Evolutionary conservation across 495 filamentous ascomycete genomes (phyloP).

Genomic region (Hyaloscypha bicolor): DNA sequence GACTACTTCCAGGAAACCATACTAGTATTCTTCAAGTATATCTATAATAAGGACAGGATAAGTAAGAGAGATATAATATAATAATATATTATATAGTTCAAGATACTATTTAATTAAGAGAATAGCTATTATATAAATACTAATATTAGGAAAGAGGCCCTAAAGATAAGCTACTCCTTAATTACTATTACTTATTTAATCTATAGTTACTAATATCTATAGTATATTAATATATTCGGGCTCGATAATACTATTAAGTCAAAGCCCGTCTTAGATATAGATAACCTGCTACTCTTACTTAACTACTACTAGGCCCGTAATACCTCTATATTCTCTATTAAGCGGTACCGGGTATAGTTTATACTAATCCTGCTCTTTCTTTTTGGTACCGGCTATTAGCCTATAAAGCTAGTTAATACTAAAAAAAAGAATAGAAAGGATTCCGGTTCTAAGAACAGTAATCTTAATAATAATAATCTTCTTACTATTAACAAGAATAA

Average conservation of each 20-base stretch:
- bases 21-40: conserved; percentile 32
- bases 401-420: conserved; percentile 26
- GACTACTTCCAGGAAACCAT: conserved; percentile 34
- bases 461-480: background rate
- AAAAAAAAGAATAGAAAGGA: conserved; percentile 3
- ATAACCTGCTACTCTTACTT: conserved; percentile 32
- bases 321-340: conserved; percentile 31
- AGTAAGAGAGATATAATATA: conserved; percentile 21
- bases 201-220: conserved; percentile 31
- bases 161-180: conserved; percentile 37
- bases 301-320: conserved; percentile 35
- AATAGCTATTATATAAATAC: conserved; percentile 34
- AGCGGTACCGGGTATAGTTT: conserved; percentile 30
- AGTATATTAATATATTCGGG: conserved; percentile 27
- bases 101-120: conserved; percentile 32
- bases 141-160: conserved; percentile 34
- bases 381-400: conserved; percentile 23
- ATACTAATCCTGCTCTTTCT: conserved; percentile 24
- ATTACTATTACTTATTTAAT: conserved; percentile 17
- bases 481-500: no score
- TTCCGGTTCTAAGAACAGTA: conserved; percentile 13
- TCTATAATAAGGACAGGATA: conserved; percentile 32
- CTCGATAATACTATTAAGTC: conserved; percentile 35
- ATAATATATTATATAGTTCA: conserved; percentile 35
- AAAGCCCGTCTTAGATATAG: conserved; percentile 33